These are phyloP conservation scores for Dipteronia dyeriana DNA, from an alignment of 345 rosid species.

Conservation along the genomic window DNA sequence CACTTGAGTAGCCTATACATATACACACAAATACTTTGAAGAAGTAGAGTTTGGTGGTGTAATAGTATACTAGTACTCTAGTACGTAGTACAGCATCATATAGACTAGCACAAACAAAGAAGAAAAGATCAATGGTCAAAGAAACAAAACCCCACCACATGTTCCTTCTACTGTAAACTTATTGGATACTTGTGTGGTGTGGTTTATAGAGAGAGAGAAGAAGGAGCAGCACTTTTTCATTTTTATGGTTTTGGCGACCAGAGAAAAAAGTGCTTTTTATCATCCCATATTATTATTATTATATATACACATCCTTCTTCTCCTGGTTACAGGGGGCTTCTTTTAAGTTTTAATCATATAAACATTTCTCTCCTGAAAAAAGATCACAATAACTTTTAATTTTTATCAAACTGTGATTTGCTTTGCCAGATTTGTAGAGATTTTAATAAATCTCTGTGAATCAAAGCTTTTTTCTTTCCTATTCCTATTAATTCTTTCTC, in stretches of 20 bases:
- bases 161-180: not conserved
- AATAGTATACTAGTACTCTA: not conserved
- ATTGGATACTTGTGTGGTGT: not conserved
- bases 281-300: not conserved
- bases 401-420: not conserved
- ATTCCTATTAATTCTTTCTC: conserved; percentile 21
- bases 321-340: not conserved
- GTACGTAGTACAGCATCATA: not conserved
- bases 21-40: not conserved
- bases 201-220: not conserved
- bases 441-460: conserved; percentile 28
- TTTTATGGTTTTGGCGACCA: not conserved
- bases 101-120: not conserved
- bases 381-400: not conserved
- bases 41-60: not conserved
- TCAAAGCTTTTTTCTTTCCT: not conserved
- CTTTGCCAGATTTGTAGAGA: conserved; percentile 38
- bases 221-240: not conserved
- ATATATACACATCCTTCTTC: not conserved
- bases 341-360: not conserved
- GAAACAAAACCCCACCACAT: conserved; percentile 10
- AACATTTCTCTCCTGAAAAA: not conserved
- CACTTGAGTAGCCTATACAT: too few species aligned
- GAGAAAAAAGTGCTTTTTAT: conserved; percentile 11
- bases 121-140: conserved; percentile 8